These are phyloP conservation scores for Ustilago shanxiensis DNA, from an alignment of 1,284 basidiomycete species.

Conservation along the genomic window DNA sequence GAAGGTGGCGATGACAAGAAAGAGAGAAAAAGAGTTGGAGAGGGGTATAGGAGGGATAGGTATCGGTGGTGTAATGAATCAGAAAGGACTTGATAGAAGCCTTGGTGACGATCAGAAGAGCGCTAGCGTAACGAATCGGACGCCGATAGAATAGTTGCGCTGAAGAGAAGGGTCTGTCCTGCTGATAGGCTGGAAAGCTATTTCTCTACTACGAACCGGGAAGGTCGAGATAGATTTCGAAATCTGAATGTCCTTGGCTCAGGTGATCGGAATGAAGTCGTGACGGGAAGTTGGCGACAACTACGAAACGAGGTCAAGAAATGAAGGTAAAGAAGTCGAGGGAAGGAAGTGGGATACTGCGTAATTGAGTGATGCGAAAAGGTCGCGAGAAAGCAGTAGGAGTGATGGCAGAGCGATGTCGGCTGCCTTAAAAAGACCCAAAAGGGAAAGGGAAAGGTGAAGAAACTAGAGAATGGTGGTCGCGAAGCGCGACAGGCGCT, in stretches of 20 bases:
- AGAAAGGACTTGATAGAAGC: not conserved
- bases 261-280: slow-evolving; percentile 15
- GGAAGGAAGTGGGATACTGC: not conserved
- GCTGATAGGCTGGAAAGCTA: not conserved
- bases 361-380: slow-evolving; percentile 29
- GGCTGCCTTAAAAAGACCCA: slow-evolving; percentile 33
- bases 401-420: slow-evolving; percentile 52
- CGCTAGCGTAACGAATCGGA: slow-evolving; percentile 56
- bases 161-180: slow-evolving; percentile 10
- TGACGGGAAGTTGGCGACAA: not conserved
- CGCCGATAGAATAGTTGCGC: slow-evolving; percentile 22
- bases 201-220: slow-evolving; percentile 1
- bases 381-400: slow-evolving; percentile 22
- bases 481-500: slow-evolving; percentile 33
- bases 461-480: slow-evolving; percentile 11
- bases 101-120: slow-evolving; percentile 24
- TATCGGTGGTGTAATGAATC: slow-evolving; percentile 9
- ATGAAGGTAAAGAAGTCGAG: not conserved
- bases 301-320: not conserved
- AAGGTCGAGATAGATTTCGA: slow-evolving; percentile 8
- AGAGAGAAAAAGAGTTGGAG: not conserved
- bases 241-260: slow-evolving; percentile 25
- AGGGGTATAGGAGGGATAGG: slow-evolving; percentile 21
- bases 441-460: slow-evolving; percentile 3
- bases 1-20: slow-evolving; percentile 14